Conservation (phyloP, 495 filamentous ascomycete species). For the Cudoniella acicularis region DNA sequence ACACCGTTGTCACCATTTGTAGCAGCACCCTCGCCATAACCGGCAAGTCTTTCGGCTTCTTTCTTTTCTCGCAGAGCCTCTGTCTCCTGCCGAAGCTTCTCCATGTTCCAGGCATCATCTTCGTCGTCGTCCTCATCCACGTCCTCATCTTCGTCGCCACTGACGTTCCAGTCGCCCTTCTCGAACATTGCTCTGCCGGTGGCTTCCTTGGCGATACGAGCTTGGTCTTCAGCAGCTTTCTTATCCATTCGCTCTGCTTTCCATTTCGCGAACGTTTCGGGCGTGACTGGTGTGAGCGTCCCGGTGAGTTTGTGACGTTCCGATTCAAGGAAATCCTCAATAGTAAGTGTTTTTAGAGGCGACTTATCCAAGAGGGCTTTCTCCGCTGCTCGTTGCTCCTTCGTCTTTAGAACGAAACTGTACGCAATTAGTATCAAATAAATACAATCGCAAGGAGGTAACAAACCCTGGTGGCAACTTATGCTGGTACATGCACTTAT, state of each 20-base stretch:
- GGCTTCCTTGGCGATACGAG: constrained; percentile 84
- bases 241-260: constrained; percentile 92
- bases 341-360: constrained; percentile 85
- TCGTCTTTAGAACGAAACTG: constrained; percentile 95
- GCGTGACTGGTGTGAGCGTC: constrained; percentile 85
- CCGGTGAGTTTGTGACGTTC: constrained; percentile 92
- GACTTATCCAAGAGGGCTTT: constrained; percentile 98
- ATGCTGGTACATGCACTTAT: constrained; percentile 99
- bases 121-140: constrained; percentile 49
- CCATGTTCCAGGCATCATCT: constrained; percentile 72
- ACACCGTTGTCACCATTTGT: constrained; percentile 23
- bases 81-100: constrained; percentile 68
- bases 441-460: not conserved
- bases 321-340: constrained; percentile 95
- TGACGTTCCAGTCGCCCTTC: constrained; percentile 83
- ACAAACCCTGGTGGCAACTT: constrained; percentile 87
- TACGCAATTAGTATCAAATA: constrained; percentile 25
- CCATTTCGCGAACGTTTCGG: constrained; percentile 86
- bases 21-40: constrained; percentile 18
- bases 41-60: constrained; percentile 54
- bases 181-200: constrained; percentile 95
- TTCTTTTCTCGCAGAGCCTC: constrained; percentile 59
- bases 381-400: constrained; percentile 92
- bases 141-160: constrained; percentile 58
- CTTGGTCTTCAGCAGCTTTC: constrained; percentile 89